These are phyloP conservation scores for Zizania latifolia DNA, from an alignment of 176 grass and related monocot species.

Conservation along the genomic window DNA sequence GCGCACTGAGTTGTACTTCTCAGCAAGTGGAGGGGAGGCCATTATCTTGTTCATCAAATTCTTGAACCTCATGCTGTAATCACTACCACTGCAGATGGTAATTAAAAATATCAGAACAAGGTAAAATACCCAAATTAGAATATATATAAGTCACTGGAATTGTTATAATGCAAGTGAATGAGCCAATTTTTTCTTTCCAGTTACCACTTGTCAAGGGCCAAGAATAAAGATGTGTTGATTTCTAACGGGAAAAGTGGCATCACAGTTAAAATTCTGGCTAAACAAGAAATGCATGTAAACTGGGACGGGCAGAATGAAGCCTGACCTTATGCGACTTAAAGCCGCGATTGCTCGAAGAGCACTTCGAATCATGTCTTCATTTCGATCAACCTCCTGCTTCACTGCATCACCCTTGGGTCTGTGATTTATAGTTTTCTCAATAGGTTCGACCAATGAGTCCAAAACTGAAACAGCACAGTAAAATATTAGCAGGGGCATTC, in stretches of 20 bases:
- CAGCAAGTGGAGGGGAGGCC: constrained; percentile 48
- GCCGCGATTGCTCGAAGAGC: constrained; percentile 85
- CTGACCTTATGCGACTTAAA: constrained; percentile 72
- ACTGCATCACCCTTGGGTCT: constrained; percentile 94
- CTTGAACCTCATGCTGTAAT: constrained; percentile 93
- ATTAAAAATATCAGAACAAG: not conserved
- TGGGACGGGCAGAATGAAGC: not conserved
- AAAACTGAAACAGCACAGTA: constrained; percentile 52
- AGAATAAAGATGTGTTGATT: not conserved
- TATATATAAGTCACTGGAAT: not conserved
- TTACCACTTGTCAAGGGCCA: not conserved
- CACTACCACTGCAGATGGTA: constrained; percentile 56
- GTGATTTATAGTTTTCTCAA: constrained; percentile 84
- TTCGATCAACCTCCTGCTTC: constrained; percentile 93
- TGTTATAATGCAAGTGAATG: not conserved
- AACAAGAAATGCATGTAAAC: not conserved
- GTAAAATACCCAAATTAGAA: not conserved
- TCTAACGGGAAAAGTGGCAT: not conserved
- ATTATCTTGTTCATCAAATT: constrained; percentile 80
- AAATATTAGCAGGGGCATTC: constrained; percentile 15
- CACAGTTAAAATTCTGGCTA: not conserved
- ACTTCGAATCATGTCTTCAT: constrained; percentile 98
- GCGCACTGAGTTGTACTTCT: constrained; percentile 88
- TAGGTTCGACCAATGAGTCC: constrained; percentile 88
- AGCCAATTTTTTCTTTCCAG: not conserved